Conservation (phyloP, 2,329 filamentous ascomycete genomes). For the Fusarium heterosporum region DNA sequence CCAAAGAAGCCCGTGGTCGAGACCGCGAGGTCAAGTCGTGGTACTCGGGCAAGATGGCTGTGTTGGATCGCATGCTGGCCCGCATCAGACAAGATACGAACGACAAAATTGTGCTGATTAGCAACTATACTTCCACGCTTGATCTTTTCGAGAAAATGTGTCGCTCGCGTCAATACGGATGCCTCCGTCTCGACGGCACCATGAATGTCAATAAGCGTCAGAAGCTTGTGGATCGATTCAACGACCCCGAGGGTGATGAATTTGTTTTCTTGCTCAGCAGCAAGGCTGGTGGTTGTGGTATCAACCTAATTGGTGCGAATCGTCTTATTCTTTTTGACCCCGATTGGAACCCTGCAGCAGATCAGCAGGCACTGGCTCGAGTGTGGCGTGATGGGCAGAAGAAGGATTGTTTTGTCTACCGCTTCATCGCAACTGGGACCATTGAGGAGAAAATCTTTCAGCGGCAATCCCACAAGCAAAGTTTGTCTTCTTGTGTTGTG, state of each 20-base stretch:
- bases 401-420: slow-evolving; percentile 99
- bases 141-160: slow-evolving; percentile 95
- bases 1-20: slow-evolving; percentile 86
- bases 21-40: slow-evolving; percentile 93
- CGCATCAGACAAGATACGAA: slow-evolving; percentile 96
- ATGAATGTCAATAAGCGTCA: slow-evolving; percentile 98
- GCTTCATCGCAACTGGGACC: slow-evolving; percentile 97
- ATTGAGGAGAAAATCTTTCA: slow-evolving; percentile 99
- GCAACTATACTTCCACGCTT: slow-evolving; percentile 96
- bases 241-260: slow-evolving; percentile 88
- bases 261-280: slow-evolving; percentile 97
- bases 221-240: slow-evolving; percentile 98
- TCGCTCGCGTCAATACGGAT: slow-evolving; percentile 85
- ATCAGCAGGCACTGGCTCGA: slow-evolving; percentile 95
- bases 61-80: slow-evolving; percentile 97
- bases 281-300: slow-evolving; percentile 95
- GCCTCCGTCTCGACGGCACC: slow-evolving; percentile 89
- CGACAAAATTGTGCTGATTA: slow-evolving; percentile 99
- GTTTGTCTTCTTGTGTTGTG: slow-evolving; percentile 93
- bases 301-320: slow-evolving; percentile 95
- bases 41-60: slow-evolving; percentile 99
- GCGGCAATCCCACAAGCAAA: slow-evolving; percentile 97
- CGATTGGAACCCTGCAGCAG: slow-evolving; percentile 97
- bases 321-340: slow-evolving; percentile 96
- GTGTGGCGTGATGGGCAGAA: slow-evolving; percentile 99